Conservation (phyloP, 441 rosid genomes). For the Melastoma candidum region DNA sequence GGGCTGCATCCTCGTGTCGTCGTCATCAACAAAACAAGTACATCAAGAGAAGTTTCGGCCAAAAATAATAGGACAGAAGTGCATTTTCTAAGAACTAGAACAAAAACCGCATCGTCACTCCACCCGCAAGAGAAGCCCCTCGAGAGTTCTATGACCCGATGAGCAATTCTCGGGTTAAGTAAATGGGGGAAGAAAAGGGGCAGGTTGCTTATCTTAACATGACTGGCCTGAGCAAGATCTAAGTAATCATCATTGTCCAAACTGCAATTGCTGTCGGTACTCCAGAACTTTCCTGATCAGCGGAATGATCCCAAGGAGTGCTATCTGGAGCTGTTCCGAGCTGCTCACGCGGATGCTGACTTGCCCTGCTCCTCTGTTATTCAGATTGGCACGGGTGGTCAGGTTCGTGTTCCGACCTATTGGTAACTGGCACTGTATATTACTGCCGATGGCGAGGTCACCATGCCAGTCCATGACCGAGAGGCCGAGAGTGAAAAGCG, state of each 20-base stretch:
- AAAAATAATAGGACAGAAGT: no score
- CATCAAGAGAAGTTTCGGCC: no score
- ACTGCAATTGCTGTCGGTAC: conserved; percentile 44
- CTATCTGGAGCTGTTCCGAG: conserved; percentile 91
- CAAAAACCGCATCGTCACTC: no score
- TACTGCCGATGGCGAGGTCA: conserved; percentile 86
- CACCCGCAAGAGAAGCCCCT: no score
- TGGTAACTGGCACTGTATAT: conserved; percentile 77
- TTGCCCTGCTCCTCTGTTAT: conserved; percentile 87
- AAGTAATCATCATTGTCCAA: conserved; percentile 57
- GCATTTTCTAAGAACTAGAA: no score
- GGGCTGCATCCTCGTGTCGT: no score
- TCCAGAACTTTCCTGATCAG: conserved; percentile 50
- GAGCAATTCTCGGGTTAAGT: no score
- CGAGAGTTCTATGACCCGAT: no score
- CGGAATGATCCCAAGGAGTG: conserved; percentile 55
- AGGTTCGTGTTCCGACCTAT: conserved; percentile 69
- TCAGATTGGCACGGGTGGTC: conserved; percentile 70
- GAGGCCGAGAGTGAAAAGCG: conserved; percentile 64
- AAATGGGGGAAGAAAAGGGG: no score
- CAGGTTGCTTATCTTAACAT: no score
- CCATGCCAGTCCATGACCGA: conserved; percentile 99
- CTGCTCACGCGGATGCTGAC: conserved; percentile 69
- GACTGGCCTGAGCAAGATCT: conserved; percentile 8
- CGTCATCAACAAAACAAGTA: no score